phyloP scores from a whole-genome alignment of 192 early-diverging fungal genomes.

The Geranomyces variabilis region DNA sequence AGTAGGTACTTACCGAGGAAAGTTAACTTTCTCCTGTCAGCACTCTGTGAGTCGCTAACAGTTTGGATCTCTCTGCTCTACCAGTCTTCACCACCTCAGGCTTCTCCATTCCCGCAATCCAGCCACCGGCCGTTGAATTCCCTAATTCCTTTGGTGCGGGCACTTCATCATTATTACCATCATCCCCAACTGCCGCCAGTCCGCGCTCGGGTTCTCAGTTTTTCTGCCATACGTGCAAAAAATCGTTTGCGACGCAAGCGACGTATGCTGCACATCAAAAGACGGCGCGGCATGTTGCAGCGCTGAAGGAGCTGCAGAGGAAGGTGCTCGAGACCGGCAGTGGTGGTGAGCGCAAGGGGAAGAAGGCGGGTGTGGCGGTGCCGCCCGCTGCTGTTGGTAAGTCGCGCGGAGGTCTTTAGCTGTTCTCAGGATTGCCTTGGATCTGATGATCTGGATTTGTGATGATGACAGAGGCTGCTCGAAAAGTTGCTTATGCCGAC shows the following conservation, averaged over 20 bases:
- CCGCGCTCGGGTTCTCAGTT: conserved; percentile 7
- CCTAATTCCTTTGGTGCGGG: too few species aligned
- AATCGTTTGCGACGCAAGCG: conserved; percentile 8
- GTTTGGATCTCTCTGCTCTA: background rate
- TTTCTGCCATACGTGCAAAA: conserved; percentile 19
- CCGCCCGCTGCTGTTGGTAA: background rate
- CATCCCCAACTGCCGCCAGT: background rate
- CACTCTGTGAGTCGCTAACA: too few species aligned
- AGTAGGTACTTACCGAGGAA: too few species aligned
- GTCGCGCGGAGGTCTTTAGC: background rate
- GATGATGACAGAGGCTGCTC: background rate
- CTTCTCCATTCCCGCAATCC: background rate
- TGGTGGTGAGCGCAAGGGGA: background rate
- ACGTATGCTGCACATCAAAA: conserved; percentile 15
- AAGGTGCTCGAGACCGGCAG: conserved; percentile 4
- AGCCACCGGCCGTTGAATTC: too few species aligned
- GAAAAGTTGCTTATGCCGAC: conserved; percentile 7
- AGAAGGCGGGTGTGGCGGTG: background rate
- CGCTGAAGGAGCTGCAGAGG: conserved; percentile 12
- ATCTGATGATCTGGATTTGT: background rate
- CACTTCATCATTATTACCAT: conserved; percentile 4
- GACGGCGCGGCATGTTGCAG: conserved; percentile 25
- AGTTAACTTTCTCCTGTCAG: too few species aligned
- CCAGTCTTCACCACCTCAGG: conserved; percentile 5
- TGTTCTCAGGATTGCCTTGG: too few species aligned